A percentile compares a stretch with the other conserved stretches of the same genome.
Conservation (phyloP, 495 filamentous ascomycete genomes). For the Neurospora sp. region DNA sequence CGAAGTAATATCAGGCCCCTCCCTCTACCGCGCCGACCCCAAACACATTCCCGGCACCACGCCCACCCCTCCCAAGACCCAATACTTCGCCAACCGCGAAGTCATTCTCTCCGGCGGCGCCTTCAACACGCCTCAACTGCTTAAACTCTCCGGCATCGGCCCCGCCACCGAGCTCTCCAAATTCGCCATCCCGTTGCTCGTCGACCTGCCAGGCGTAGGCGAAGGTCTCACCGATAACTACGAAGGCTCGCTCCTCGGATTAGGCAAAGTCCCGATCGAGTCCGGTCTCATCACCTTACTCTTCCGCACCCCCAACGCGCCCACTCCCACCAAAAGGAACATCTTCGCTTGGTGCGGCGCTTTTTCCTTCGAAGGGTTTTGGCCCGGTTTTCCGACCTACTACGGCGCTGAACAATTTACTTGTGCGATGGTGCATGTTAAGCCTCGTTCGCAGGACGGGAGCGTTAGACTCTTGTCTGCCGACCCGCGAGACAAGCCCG, state of each 20-base stretch:
- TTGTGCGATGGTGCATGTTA: constrained; percentile 38
- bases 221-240: constrained; percentile 51
- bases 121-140: constrained; percentile 47
- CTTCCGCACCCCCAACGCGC: constrained; percentile 33
- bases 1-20: constrained; percentile 30
- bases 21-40: constrained; percentile 35
- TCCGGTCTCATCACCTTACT: constrained; percentile 24
- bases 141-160: constrained; percentile 41
- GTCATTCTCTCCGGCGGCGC: constrained; percentile 47
- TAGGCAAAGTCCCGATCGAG: constrained; percentile 22
- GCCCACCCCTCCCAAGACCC: constrained; percentile 7
- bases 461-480: constrained; percentile 37
- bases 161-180: constrained; percentile 28
- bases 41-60: constrained; percentile 22
- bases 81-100: constrained; percentile 34
- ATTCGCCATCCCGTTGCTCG: constrained; percentile 36
- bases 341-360: constrained; percentile 37
- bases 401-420: constrained; percentile 31
- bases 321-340: constrained; percentile 27
- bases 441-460: constrained; percentile 40
- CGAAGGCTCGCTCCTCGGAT: constrained; percentile 27
- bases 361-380: constrained; percentile 39
- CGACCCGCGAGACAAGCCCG: constrained; percentile 43
- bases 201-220: constrained; percentile 47
- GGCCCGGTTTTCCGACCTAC: constrained; percentile 34